Evolutionary conservation across 2,329 filamentous ascomycete genomes (phyloP).

Genomic region (Pseudogymnoascus sp.): DNA sequence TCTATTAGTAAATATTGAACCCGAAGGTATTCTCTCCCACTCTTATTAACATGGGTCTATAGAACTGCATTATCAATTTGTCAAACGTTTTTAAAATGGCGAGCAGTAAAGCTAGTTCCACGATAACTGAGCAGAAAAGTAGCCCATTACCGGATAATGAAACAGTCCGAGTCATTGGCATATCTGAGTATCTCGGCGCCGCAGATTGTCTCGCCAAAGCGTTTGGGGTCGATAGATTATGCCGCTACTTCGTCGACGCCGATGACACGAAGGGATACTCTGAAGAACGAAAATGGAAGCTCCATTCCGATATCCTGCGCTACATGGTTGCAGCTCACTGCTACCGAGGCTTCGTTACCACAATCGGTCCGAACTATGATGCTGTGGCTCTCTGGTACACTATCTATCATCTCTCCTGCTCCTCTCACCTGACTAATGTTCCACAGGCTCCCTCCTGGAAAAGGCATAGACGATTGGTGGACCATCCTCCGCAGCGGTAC

Average conservation of each 20-base stretch:
- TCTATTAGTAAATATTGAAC: slow-evolving; percentile 22
- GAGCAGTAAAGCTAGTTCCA: slow-evolving; percentile 9
- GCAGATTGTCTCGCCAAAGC: slow-evolving; percentile 67
- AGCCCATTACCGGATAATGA: slow-evolving; percentile 24
- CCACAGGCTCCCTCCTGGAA: slow-evolving; percentile 65
- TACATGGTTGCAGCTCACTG: slow-evolving; percentile 71
- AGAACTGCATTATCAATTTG: slow-evolving; percentile 32
- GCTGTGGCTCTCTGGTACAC: slow-evolving; percentile 71
- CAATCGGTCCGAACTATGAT: slow-evolving; percentile 68
- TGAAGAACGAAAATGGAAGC: slow-evolving; percentile 63
- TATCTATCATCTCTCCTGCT: neutral
- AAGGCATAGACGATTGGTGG: slow-evolving; percentile 65
- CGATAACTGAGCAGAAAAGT: slow-evolving; percentile 26
- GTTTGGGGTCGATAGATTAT: slow-evolving; percentile 68
- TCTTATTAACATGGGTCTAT: slow-evolving; percentile 14
- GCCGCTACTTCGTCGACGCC: slow-evolving; percentile 66
- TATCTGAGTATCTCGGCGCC: slow-evolving; percentile 64
- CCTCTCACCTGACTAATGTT: neutral
- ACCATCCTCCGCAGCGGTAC: slow-evolving; percentile 67
- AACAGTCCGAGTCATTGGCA: slow-evolving; percentile 52
- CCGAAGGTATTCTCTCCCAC: neutral
- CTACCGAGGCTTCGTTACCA: slow-evolving; percentile 65
- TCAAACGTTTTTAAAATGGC: slow-evolving; percentile 4
- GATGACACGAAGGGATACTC: slow-evolving; percentile 58
- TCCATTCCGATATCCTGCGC: slow-evolving; percentile 70